Evolutionary conservation across 805 yeast genomes (phyloP).

Genomic region (Barnettozyma salicaria): DNA sequence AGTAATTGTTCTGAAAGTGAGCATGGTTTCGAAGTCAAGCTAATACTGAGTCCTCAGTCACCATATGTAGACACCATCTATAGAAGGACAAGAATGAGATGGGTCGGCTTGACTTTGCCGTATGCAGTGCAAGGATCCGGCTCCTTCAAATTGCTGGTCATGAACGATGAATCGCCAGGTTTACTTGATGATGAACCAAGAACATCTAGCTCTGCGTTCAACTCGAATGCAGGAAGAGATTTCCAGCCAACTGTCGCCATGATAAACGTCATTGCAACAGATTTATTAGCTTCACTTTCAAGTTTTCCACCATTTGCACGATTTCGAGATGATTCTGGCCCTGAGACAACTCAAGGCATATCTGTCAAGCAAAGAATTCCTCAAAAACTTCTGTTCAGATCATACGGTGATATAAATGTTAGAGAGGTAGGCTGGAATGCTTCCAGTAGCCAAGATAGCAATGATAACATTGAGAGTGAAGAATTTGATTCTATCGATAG

Average conservation of each 20-base stretch:
- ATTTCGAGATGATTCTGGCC: slow-evolving; percentile 16
- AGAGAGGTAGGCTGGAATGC: slow-evolving; percentile 15
- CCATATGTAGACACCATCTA: slow-evolving; percentile 30
- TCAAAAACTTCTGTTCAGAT: slow-evolving; percentile 11
- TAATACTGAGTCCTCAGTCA: slow-evolving; percentile 28
- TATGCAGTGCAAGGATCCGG: slow-evolving; percentile 32
- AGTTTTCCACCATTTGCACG: slow-evolving; percentile 22
- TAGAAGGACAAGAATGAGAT: slow-evolving; percentile 30
- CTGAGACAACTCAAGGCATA: not conserved
- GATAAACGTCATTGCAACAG: slow-evolving; percentile 1
- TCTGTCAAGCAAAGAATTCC: slow-evolving; percentile 10
- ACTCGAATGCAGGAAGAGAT: not conserved
- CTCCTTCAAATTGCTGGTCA: slow-evolving; percentile 28
- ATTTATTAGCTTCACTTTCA: slow-evolving; percentile 9
- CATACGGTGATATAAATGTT: slow-evolving; percentile 21
- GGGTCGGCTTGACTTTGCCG: slow-evolving; percentile 36
- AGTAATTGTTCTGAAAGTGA: slow-evolving; percentile 14
- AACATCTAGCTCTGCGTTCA: not conserved
- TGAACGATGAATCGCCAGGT: slow-evolving; percentile 31
- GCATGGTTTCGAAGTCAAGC: slow-evolving; percentile 23
- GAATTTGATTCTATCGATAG: slow-evolving; percentile 3
- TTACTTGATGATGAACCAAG: slow-evolving; percentile 18
- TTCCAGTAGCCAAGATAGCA: not conserved
- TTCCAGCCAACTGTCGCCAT: slow-evolving; percentile 1
- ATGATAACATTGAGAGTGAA: not conserved